These are phyloP conservation scores for Suillus ampliporus DNA, from an alignment of 768 basidiomycete species.

Conservation along the genomic window DNA sequence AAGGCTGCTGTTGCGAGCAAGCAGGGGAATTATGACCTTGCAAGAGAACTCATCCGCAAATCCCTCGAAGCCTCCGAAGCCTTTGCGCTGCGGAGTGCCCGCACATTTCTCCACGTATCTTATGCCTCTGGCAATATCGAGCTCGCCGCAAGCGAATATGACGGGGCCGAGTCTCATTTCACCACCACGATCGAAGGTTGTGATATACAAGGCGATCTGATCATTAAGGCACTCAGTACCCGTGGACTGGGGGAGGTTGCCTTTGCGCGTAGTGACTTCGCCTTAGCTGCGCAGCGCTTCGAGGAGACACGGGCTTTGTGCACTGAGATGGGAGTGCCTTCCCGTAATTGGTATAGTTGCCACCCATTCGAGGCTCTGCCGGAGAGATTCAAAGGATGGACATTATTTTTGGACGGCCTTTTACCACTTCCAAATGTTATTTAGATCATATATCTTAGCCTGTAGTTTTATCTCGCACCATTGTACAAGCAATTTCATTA, in stretches of 20 bases:
- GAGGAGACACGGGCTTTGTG: not conserved
- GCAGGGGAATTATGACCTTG: not conserved
- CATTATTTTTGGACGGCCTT: not conserved
- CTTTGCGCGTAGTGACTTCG: not conserved
- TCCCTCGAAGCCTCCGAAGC: not conserved
- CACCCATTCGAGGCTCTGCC: not conserved
- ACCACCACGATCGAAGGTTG: not conserved
- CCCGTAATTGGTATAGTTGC: not conserved
- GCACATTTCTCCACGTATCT: not conserved
- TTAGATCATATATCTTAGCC: too few species aligned
- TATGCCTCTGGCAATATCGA: not conserved
- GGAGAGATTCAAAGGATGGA: not conserved
- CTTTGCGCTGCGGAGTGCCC: not conserved
- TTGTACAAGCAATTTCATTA: too few species aligned
- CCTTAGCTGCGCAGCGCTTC: not conserved
- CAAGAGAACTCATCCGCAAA: not conserved
- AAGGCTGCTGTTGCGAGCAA: not conserved
- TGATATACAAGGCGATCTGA: not conserved
- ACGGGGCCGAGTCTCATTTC: not conserved
- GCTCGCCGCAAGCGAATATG: not conserved
- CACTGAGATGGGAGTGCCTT: not conserved
- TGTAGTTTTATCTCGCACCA: too few species aligned
- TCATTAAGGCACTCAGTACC: not conserved
- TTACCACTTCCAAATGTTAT: not conserved
- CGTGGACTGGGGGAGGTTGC: not conserved